These are phyloP conservation scores for Uronychia setigera DNA, from an alignment of 73 alveolate genomes.

Conservation along the genomic window DNA sequence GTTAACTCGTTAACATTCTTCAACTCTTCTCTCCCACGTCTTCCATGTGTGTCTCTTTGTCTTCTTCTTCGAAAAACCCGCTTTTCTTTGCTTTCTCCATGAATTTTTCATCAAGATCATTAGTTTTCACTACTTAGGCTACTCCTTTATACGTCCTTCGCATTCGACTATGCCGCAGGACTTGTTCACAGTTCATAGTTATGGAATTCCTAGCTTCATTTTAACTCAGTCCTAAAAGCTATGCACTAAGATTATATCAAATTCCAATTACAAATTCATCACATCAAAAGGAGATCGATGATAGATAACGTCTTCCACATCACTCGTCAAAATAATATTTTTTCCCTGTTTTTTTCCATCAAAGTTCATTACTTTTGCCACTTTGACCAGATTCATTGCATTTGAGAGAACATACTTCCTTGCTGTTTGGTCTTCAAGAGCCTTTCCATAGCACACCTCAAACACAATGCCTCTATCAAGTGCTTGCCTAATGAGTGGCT, in stretches of 20 bases:
- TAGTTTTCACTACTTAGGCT: no score
- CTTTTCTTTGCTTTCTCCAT: no score
- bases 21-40: no score
- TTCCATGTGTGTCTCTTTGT: no score
- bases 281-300: conserved; percentile 74
- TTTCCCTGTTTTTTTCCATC: conserved; percentile 16
- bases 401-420: conserved; percentile 65
- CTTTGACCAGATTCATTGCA: conserved; percentile 59
- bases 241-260: background rate
- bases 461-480: conserved; percentile 65
- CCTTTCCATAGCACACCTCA: conserved; percentile 75
- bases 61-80: no score
- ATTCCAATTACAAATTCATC: conserved; percentile 39
- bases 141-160: background rate
- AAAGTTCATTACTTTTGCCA: conserved; percentile 65
- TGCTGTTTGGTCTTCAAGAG: conserved; percentile 47
- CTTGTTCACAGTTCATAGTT: background rate
- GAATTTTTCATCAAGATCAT: no score
- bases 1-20: no score
- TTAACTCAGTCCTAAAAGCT: background rate
- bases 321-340: conserved; percentile 52
- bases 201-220: background rate
- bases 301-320: conserved; percentile 44
- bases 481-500: conserved; percentile 42
- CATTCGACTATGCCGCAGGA: background rate